These are phyloP conservation scores for Ascochyta fabae DNA, from an alignment of 2,329 filamentous ascomycete species.

Conservation along the genomic window DNA sequence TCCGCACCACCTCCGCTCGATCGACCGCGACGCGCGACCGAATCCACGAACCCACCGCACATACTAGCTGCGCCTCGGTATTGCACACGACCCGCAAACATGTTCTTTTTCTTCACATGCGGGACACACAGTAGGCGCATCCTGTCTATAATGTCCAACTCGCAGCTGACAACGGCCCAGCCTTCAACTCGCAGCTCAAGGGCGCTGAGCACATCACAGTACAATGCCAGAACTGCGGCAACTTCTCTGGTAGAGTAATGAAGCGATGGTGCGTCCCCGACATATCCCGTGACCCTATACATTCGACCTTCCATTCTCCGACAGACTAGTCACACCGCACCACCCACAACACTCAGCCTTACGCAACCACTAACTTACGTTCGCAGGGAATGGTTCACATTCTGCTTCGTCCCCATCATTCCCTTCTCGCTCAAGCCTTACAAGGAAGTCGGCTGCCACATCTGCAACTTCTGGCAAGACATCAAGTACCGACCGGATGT, in stretches of 20 bases:
- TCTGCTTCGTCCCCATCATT: conserved; percentile 78
- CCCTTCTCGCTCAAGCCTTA: conserved; percentile 67
- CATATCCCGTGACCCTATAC: background rate
- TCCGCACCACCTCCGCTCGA: conserved; percentile 12
- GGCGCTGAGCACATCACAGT: conserved; percentile 59
- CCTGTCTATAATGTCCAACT: background rate
- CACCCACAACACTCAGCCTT: background rate
- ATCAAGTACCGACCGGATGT: conserved; percentile 53
- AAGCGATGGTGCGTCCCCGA: conserved; percentile 53
- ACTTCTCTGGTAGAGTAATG: conserved; percentile 53
- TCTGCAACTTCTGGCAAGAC: conserved; percentile 77
- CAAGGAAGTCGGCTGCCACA: conserved; percentile 72
- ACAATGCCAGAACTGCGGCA: conserved; percentile 61
- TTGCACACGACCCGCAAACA: conserved; percentile 20
- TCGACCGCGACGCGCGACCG: background rate
- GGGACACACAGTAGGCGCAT: conserved; percentile 54
- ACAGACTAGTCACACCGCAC: background rate
- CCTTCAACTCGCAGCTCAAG: conserved; percentile 54
- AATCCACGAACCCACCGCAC: background rate
- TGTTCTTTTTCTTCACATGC: conserved; percentile 60
- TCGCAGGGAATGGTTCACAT: conserved; percentile 72
- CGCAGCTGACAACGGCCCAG: conserved; percentile 33
- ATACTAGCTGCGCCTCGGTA: background rate
- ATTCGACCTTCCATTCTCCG: background rate
- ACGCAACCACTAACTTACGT: background rate